Evolutionary conservation across 441 rosid species (phyloP), one percentile per base, ranked within the genome.

Genomic region (Arabidopsis hybrid): DNA sequence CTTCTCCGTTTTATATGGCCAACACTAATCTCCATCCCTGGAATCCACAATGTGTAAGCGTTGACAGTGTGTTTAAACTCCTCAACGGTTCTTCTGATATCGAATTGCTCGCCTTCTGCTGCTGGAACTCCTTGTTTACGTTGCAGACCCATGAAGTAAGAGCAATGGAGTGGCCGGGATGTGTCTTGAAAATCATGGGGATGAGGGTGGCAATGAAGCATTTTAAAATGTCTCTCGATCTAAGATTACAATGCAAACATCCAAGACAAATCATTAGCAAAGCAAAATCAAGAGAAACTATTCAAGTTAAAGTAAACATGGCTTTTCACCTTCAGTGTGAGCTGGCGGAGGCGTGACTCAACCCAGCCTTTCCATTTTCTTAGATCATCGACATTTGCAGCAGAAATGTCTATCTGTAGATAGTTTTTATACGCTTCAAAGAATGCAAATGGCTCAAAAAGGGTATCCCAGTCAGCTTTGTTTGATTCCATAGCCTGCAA

Each of bases 341-440:
- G 99, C 72, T 87, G 96, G 59, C 98, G 93, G 38, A 95, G 93
- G 52, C 98, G 98, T 66, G 99, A 95, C 85, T 89, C 92, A 69
- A 95, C 99, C 99, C 99, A 95, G 10, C 99, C 99, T 88, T 95
- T 90, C 98, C 99, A 95, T 43, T 88, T 85, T 70, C 97, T 86
- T 72, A 92, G 80, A 79, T 93, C 96, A 80, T 93, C 96, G 39
- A 77, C 95, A 83, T 91, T 89, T 78, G 84, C 96, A 7, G 99
- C 96, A 81, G 81, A 45, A 47, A 93, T 85, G 53, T 93, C 93
- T 53, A 95, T 92, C 84, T 85, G 96, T 57, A 95, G 88, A 80
- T 95, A 95, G 83, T 95, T 78, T 83, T 85, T 95, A 79, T 95
- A 93, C 4, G 98, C 94, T 69, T 91, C 99, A 79, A 93, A 95